A percentile compares a stretch with the other conserved stretches of the same genome.
Conservation (phyloP, 106 monocot genomes). For the Vanilla planifolia region DNA sequence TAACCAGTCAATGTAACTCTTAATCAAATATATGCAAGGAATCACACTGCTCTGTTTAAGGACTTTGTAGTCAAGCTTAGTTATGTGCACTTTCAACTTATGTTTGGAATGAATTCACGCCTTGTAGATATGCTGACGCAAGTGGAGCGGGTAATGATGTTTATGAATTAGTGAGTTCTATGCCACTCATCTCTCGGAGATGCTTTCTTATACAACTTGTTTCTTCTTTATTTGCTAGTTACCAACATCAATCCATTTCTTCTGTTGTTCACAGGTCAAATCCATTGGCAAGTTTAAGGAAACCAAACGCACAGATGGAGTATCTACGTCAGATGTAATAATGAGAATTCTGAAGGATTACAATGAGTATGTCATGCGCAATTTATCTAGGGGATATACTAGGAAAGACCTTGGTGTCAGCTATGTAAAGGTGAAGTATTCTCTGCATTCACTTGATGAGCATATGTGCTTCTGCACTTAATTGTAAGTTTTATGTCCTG, state of each 20-base stretch:
- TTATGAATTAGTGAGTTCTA: constrained; percentile 93
- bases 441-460: no score
- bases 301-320: constrained; percentile 60
- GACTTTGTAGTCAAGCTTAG: no score
- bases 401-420: constrained; percentile 67
- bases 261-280: constrained; percentile 7
- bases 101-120: no score
- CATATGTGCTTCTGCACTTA: no score
- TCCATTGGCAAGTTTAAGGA: constrained; percentile 54
- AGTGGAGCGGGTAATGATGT: constrained; percentile 94
- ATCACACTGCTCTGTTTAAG: no score
- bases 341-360: constrained; percentile 70
- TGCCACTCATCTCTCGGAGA: no score
- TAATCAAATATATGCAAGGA: no score
- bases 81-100: no score
- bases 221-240: no score
- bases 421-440: constrained; percentile 39
- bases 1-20: no score
- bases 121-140: constrained; percentile 84
- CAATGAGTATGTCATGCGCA: constrained; percentile 65
- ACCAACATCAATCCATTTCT: no score
- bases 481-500: background rate
- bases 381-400: constrained; percentile 61
- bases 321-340: constrained; percentile 62
- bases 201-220: no score